These are phyloP conservation scores for Microcos paniculata DNA, from an alignment of 345 rosid species.

Conservation along the genomic window DNA sequence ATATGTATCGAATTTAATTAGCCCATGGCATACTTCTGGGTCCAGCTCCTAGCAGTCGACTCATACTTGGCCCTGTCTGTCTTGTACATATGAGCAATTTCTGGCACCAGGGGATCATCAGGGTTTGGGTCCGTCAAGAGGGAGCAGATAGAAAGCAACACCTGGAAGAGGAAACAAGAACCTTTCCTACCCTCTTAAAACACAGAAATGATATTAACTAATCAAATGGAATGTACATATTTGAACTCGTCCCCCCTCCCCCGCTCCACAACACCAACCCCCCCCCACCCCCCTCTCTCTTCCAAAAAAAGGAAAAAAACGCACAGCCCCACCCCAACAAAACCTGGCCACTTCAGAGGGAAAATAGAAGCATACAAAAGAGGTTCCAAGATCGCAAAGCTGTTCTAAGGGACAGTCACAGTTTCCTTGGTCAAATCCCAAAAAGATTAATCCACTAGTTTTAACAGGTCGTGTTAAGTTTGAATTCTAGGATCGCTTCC, in stretches of 20 bases:
- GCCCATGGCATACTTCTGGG: slow-evolving; percentile 28
- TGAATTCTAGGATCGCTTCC: too few species aligned
- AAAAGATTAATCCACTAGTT: background rate
- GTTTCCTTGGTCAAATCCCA: background rate
- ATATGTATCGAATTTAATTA: background rate
- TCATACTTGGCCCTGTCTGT: slow-evolving; percentile 25
- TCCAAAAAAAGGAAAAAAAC: too few species aligned
- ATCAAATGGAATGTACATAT: background rate
- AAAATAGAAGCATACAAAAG: too few species aligned
- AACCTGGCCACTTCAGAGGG: too few species aligned
- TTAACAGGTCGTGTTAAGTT: background rate
- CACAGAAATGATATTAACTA: background rate
- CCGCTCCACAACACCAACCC: too few species aligned
- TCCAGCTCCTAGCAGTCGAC: slow-evolving; percentile 30
- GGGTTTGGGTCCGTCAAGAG: slow-evolving; percentile 34
- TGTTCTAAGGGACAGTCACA: background rate
- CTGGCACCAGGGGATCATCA: slow-evolving; percentile 35
- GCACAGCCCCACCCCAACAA: too few species aligned
- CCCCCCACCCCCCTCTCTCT: too few species aligned
- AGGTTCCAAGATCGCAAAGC: background rate
- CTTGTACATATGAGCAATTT: slow-evolving; percentile 37
- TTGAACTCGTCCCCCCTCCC: background rate
- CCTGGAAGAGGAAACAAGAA: slow-evolving; percentile 23
- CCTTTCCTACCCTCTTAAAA: slow-evolving; percentile 16
- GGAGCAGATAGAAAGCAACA: slow-evolving; percentile 36